phyloP scores from a whole-genome alignment of 2,329 filamentous ascomycete genomes.

The Diaporthe sp. region DNA sequence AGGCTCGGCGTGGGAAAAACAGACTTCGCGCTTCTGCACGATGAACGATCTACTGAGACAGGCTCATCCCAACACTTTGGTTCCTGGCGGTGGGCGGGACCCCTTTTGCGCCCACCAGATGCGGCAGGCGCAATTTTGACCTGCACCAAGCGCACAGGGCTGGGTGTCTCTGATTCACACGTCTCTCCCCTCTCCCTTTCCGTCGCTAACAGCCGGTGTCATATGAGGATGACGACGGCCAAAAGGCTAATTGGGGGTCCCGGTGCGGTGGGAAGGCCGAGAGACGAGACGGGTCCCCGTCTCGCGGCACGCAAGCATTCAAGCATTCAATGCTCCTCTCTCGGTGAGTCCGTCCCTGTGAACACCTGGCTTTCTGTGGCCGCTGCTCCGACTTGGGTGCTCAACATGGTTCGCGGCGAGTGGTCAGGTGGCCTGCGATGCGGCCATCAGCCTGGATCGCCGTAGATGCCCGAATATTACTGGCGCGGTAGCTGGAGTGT shows the following conservation, averaged over 20 bases:
- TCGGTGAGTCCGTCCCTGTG: constrained; percentile 21
- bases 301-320: constrained; percentile 9
- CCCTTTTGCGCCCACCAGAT: not conserved
- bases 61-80: constrained; percentile 30
- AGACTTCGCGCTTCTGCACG: constrained; percentile 30
- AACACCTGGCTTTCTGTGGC: not conserved
- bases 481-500: not conserved
- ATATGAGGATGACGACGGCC: constrained; percentile 12
- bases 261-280: constrained; percentile 17
- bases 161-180: not conserved
- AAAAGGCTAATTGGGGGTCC: constrained; percentile 28
- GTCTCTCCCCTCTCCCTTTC: not conserved
- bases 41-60: constrained; percentile 26
- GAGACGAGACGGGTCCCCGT: not conserved
- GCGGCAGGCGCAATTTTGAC: not conserved
- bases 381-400: not conserved
- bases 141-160: constrained; percentile 16
- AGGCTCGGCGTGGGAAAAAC: constrained; percentile 24
- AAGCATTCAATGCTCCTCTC: constrained; percentile 7
- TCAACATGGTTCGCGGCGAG: not conserved
- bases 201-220: not conserved
- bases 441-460: constrained; percentile 10
- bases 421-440: constrained; percentile 23
- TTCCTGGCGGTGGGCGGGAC: not conserved
- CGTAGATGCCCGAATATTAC: constrained; percentile 3